Conservation (phyloP, 495 filamentous ascomycete species). For the Baudoinia panamericana region DNA sequence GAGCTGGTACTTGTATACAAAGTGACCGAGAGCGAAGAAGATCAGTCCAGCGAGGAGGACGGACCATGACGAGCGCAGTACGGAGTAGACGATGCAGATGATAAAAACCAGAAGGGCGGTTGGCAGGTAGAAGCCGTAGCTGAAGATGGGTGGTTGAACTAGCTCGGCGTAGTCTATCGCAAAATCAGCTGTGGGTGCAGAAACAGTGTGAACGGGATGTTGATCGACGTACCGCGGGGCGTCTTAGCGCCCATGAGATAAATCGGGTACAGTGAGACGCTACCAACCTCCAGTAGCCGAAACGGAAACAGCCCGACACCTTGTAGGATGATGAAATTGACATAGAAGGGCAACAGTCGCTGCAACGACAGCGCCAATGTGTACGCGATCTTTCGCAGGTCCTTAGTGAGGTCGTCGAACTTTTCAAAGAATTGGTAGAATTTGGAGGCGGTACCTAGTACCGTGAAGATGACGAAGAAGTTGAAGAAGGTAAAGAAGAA, state of each 20-base stretch:
- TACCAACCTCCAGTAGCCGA: conserved; percentile 79
- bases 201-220: not conserved
- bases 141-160: conserved; percentile 71
- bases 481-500: conserved; percentile 99
- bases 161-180: conserved; percentile 65
- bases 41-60: conserved; percentile 71
- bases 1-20: conserved; percentile 96
- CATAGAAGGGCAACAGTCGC: conserved; percentile 67
- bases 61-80: conserved; percentile 68
- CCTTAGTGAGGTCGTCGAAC: conserved; percentile 58
- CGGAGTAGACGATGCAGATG: conserved; percentile 88
- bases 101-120: conserved; percentile 83
- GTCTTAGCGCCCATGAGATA: conserved; percentile 67
- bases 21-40: conserved; percentile 82
- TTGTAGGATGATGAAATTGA: conserved; percentile 89
- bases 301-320: conserved; percentile 86
- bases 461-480: conserved; percentile 87
- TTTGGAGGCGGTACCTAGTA: conserved; percentile 67
- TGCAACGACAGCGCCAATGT: conserved; percentile 64
- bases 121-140: conserved; percentile 90
- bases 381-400: conserved; percentile 65
- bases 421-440: conserved; percentile 55
- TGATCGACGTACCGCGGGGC: conserved; percentile 51
- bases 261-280: conserved; percentile 72
- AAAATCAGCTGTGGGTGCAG: not conserved